phyloP scores from a whole-genome alignment of 2,329 filamentous ascomycete genomes.

The Verticillium tricorpus region DNA sequence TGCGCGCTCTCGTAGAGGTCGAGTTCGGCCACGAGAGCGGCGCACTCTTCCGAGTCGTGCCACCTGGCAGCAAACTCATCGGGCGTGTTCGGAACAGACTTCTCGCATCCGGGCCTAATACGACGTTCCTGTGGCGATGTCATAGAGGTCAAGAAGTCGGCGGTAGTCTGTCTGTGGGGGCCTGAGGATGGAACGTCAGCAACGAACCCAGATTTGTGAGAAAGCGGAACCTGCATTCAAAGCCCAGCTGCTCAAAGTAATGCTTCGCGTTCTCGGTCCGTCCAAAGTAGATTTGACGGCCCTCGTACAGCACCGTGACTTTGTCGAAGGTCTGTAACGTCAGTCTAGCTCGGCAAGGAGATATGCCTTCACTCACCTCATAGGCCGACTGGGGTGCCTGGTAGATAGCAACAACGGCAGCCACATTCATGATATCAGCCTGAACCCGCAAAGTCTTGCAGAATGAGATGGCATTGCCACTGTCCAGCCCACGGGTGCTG shows the following conservation, averaged over 20 bases:
- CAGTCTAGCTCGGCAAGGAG: background rate
- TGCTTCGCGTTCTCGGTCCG: slow-evolving; percentile 48
- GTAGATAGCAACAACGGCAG: slow-evolving; percentile 14
- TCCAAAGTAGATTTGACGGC: slow-evolving; percentile 64
- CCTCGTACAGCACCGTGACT: slow-evolving; percentile 60
- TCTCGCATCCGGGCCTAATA: slow-evolving; percentile 53
- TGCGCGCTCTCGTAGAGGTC: slow-evolving; percentile 3
- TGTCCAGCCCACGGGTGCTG: slow-evolving; percentile 24
- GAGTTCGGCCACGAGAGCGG: slow-evolving; percentile 3
- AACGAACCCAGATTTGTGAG: accelerated
- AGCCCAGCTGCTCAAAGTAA: slow-evolving; percentile 53
- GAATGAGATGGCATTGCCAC: slow-evolving; percentile 49
- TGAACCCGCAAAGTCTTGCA: slow-evolving; percentile 45
- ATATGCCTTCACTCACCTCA: slow-evolving; percentile 3
- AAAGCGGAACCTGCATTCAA: slow-evolving; percentile 36
- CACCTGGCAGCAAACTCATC: slow-evolving; percentile 40
- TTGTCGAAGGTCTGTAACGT: slow-evolving; percentile 50
- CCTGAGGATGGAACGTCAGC: slow-evolving; percentile 5
- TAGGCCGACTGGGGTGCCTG: slow-evolving; percentile 16
- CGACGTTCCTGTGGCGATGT: slow-evolving; percentile 62
- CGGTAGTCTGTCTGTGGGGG: slow-evolving; percentile 51
- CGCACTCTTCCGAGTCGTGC: slow-evolving; percentile 5
- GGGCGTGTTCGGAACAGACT: slow-evolving; percentile 47
- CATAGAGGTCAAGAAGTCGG: slow-evolving; percentile 67
- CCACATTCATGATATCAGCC: slow-evolving; percentile 21